phyloP scores from a whole-genome alignment of 768 basidiomycete species.

The Lactifluus volemus region DNA sequence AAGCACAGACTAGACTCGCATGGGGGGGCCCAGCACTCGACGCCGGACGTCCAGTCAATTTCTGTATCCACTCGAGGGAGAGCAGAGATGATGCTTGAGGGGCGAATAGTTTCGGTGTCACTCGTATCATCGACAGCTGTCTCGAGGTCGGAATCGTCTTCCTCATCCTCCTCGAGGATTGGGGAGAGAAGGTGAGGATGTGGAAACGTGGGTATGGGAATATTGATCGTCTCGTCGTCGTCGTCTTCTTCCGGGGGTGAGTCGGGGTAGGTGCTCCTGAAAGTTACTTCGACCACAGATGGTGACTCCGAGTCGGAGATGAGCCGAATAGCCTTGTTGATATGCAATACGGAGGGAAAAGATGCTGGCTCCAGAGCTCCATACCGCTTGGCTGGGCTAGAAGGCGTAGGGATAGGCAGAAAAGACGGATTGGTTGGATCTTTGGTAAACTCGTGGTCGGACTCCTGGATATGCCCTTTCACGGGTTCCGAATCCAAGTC shows the following conservation, averaged over 20 bases:
- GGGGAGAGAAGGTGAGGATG: conserved; percentile 8
- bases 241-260: not conserved
- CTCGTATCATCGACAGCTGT: not conserved
- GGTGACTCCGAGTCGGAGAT: not conserved
- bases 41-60: not conserved
- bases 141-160: not conserved
- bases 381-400: not conserved
- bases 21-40: not conserved
- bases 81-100: not conserved
- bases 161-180: conserved; percentile 2
- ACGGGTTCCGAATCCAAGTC: not conserved
- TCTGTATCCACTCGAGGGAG: not conserved
- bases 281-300: not conserved
- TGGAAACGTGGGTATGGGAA: conserved; percentile 1
- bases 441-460: not conserved
- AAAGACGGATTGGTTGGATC: not conserved
- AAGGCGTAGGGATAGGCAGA: not conserved
- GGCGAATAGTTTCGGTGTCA: conserved; percentile 3
- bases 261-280: not conserved
- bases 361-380: not conserved
- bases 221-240: not conserved
- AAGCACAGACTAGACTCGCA: not conserved
- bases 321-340: not conserved
- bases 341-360: not conserved
- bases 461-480: not conserved